Conservation (phyloP, 495 filamentous ascomycete genomes). For the Daldinia decipiens region DNA sequence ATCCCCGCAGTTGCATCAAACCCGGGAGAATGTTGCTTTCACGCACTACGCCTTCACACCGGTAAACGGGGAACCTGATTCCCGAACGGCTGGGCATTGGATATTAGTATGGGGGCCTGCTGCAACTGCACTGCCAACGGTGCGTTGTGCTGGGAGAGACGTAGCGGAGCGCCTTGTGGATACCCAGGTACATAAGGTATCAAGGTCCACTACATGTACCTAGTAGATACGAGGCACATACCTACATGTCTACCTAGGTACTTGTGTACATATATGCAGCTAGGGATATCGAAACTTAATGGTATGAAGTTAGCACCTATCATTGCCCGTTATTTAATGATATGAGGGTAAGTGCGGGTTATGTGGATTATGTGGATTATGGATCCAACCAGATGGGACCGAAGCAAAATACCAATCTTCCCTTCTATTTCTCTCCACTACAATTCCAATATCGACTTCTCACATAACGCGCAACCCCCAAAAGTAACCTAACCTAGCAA, state of each 20-base stretch:
- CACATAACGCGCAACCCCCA: slow-evolving; percentile 19
- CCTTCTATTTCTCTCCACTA: slow-evolving; percentile 32
- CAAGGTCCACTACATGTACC: too few species aligned
- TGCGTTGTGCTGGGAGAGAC: slow-evolving; percentile 17
- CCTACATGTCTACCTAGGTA: background rate
- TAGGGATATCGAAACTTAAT: slow-evolving; percentile 4
- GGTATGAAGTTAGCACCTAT: slow-evolving; percentile 1
- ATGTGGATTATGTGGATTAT: slow-evolving; percentile 18
- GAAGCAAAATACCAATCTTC: slow-evolving; percentile 19
- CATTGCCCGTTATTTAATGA: background rate
- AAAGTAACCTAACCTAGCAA: background rate
- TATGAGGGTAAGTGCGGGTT: slow-evolving; percentile 10
- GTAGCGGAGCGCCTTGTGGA: background rate
- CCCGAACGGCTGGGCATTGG: slow-evolving; percentile 40
- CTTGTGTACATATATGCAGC: slow-evolving; percentile 1
- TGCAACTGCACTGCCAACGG: slow-evolving; percentile 28
- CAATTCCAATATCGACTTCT: slow-evolving; percentile 34
- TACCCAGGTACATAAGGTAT: background rate
- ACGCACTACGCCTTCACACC: slow-evolving; percentile 4
- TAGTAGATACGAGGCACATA: background rate
- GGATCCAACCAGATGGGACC: slow-evolving; percentile 38
- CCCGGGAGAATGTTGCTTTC: slow-evolving; percentile 26
- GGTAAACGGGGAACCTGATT: slow-evolving; percentile 29
- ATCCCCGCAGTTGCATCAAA: slow-evolving; percentile 38
- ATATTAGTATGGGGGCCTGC: slow-evolving; percentile 18